phyloP scores from a whole-genome alignment of 2,329 filamentous ascomycete species.

The Hymenoscyphus fructigenus region DNA sequence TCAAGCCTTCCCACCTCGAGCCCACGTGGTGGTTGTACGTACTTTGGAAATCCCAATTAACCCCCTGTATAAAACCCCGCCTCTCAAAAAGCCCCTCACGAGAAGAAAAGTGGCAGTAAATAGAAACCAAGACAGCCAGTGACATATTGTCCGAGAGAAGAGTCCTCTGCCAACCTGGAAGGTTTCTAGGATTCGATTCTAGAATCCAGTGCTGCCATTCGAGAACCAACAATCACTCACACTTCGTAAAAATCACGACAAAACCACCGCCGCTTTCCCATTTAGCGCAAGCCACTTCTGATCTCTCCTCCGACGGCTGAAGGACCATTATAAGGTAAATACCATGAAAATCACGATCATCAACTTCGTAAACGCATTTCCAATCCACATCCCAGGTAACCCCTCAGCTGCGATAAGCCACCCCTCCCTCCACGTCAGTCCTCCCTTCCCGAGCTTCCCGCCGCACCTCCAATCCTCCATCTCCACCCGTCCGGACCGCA shows the following conservation, averaged over 20 bases:
- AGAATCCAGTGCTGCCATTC: too few species aligned
- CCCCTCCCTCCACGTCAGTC: conserved; percentile 1
- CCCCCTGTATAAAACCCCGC: background rate
- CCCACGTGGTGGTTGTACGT: background rate
- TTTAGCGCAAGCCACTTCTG: background rate
- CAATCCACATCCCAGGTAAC: background rate
- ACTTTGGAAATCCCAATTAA: background rate
- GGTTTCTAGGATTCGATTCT: too few species aligned
- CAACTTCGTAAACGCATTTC: background rate
- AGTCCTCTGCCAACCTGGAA: too few species aligned
- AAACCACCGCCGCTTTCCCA: too few species aligned
- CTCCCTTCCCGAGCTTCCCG: background rate
- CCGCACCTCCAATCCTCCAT: background rate
- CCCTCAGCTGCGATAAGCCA: conserved; percentile 3
- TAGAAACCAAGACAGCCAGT: too few species aligned
- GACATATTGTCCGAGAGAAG: too few species aligned
- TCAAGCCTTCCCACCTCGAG: background rate
- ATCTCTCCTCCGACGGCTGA: background rate
- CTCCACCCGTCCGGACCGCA: background rate
- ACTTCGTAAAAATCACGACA: too few species aligned
- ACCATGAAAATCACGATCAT: background rate
- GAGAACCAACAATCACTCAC: too few species aligned
- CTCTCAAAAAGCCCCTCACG: background rate
- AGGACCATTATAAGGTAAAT: background rate
- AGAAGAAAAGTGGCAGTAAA: too few species aligned